Base-by-base conservation (phyloP, 108 stramenopile species). In the Cyclotella atomus region DNA sequence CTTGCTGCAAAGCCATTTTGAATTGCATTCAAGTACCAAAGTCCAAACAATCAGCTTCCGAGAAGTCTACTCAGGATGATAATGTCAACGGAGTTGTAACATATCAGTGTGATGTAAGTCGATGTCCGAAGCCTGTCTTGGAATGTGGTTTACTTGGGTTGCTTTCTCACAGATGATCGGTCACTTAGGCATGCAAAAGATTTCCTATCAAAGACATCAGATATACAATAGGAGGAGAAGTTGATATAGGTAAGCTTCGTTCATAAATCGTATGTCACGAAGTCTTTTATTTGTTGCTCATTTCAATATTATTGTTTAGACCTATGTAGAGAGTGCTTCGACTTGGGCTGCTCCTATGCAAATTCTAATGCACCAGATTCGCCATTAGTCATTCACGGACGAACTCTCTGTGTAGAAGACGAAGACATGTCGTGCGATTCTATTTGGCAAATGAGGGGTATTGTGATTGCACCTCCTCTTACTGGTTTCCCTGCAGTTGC, bases 71-170 rank as follows among this genome's bases (percentile, higher is more conserved):
- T 15, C 33, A 34, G 19, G 57, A 61, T 2, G 21, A 65, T 17
- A 34, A 33, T 25, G 29, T 6, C n/a, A 9, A 49, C 60, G n/a
- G 46, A 45, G 54, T 38, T 45, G 61, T 70, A 24, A 57, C 84
- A 0, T 89, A 91, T 68, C 81, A 88, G 70, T 94, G 93, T 41
- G 93, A 91, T 75, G 78, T n/a, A n/a, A n/a, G n/a, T n/a, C n/a
- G n/a, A n/a, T n/a, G n/a, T n/a, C n/a, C n/a, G n/a, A n/a, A n/a
- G n/a, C n/a, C n/a, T n/a, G n/a, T n/a, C n/a, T n/a, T n/a, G n/a
- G n/a, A n/a, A n/a, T n/a, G n/a, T n/a, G n/a, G n/a, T n/a, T n/a
- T n/a, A n/a, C n/a, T n/a, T n/a, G n/a, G n/a, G n/a, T n/a, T n/a
- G n/a, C n/a, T n/a, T n/a, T n/a, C n/a, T n/a, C n/a, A n/a, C n/a